Conservation (phyloP, 2,329 filamentous ascomycete genomes). For the Alternaria angustiovoidea region DNA sequence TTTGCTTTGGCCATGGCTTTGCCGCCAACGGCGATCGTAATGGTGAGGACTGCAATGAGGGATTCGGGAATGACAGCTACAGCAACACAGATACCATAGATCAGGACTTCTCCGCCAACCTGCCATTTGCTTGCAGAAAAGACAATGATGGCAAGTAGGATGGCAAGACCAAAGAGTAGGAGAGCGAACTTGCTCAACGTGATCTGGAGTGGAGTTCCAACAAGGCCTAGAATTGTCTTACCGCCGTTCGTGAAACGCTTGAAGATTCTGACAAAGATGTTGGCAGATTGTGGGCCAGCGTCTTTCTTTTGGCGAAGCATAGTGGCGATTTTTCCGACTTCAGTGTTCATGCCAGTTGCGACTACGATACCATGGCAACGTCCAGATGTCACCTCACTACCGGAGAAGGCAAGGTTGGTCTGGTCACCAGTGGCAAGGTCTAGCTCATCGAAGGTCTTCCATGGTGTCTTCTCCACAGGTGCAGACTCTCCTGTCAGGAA, state of each 20-base stretch:
- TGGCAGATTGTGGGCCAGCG: slow-evolving; percentile 59
- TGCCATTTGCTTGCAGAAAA: slow-evolving; percentile 66
- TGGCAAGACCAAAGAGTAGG: slow-evolving; percentile 61
- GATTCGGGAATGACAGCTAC: slow-evolving; percentile 60
- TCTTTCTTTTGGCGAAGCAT: slow-evolving; percentile 69
- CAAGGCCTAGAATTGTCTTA: slow-evolving; percentile 68
- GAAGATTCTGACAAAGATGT: slow-evolving; percentile 41
- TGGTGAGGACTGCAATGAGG: slow-evolving; percentile 71
- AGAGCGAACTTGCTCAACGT: slow-evolving; percentile 84
- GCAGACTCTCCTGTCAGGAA: slow-evolving; percentile 77
- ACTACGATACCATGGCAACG: slow-evolving; percentile 74
- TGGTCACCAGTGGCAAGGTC: slow-evolving; percentile 70
- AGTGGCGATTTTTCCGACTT: slow-evolving; percentile 78
- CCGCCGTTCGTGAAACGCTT: slow-evolving; percentile 48
- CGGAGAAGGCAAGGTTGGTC: slow-evolving; percentile 74
- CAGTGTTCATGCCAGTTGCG: slow-evolving; percentile 75
- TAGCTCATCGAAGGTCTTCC: slow-evolving; percentile 59
- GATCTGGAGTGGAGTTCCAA: slow-evolving; percentile 84
- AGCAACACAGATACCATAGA: slow-evolving; percentile 59
- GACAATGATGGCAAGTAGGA: slow-evolving; percentile 74
- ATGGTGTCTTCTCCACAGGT: slow-evolving; percentile 70
- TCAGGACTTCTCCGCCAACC: slow-evolving; percentile 54
- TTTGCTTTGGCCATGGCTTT: slow-evolving; percentile 54
- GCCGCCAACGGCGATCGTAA: slow-evolving; percentile 64
- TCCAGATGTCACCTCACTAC: slow-evolving; percentile 75